These are phyloP conservation scores for Sphagnum fallax DNA, from an alignment of 228 moss, liverwort and hornwort genomes.

Conservation along the genomic window DNA sequence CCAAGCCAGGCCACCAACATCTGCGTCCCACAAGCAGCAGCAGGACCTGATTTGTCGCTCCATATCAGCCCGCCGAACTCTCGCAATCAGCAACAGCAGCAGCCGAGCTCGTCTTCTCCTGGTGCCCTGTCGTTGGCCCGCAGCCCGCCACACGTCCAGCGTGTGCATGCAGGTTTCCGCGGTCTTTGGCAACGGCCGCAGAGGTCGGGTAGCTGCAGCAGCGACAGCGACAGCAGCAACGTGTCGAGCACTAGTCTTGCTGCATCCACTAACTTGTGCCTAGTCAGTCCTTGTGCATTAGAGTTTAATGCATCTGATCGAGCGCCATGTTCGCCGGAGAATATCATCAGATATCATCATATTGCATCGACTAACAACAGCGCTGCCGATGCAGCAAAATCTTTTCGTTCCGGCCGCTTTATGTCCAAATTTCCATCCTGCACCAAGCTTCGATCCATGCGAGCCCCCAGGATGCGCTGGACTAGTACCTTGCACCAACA, in stretches of 20 bases:
- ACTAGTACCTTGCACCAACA: slow-evolving; percentile 66
- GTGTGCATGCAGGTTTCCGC: slow-evolving; percentile 58
- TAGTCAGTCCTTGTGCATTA: slow-evolving; percentile 33
- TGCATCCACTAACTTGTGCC: slow-evolving; percentile 75
- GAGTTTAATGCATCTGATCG: no score
- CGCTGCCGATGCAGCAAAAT: slow-evolving; percentile 22
- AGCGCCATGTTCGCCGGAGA: slow-evolving; percentile 1
- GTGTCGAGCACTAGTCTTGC: slow-evolving; percentile 39
- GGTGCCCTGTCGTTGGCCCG: slow-evolving; percentile 9
- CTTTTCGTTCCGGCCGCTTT: slow-evolving; percentile 15
- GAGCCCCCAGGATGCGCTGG: slow-evolving; percentile 93
- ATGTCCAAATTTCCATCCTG: slow-evolving; percentile 49
- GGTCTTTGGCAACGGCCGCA: slow-evolving; percentile 71
- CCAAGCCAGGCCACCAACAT: no score
- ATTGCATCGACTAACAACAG: no score
- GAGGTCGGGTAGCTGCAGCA: slow-evolving; percentile 47
- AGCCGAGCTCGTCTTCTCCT: neutral
- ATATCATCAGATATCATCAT: no score
- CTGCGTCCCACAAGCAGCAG: no score
- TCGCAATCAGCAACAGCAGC: slow-evolving; percentile 6
- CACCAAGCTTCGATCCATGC: slow-evolving; percentile 38
- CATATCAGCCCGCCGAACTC: slow-evolving; percentile 75
- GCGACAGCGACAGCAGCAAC: slow-evolving; percentile 51
- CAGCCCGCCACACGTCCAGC: slow-evolving; percentile 39
- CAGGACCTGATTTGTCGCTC: slow-evolving; percentile 78